phyloP scores from a whole-genome alignment of 2,329 filamentous ascomycete genomes.

The Beauveria scarabaeidicola region DNA sequence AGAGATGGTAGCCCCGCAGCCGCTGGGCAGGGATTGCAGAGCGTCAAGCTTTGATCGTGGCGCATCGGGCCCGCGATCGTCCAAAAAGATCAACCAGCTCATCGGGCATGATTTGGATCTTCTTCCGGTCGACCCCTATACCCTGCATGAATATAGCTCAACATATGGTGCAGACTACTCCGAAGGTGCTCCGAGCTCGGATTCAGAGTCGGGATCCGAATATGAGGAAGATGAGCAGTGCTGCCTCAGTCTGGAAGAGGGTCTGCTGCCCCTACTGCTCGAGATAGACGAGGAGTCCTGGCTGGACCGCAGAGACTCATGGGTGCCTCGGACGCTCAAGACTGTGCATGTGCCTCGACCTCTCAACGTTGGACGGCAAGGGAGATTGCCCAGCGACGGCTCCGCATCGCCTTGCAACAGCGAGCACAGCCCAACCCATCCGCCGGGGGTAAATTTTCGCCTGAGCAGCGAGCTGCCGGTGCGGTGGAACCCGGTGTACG shows the following conservation, averaged over 20 bases:
- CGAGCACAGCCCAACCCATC: background rate
- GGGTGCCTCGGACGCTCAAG: background rate
- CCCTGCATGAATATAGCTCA: background rate
- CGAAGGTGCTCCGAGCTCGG: background rate
- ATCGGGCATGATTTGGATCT: slow-evolving; percentile 31
- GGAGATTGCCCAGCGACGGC: background rate
- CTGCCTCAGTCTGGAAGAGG: background rate
- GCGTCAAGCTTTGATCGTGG: slow-evolving; percentile 6
- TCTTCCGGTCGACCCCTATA: background rate
- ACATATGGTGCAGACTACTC: background rate
- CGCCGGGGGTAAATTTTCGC: background rate
- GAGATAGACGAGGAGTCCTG: background rate
- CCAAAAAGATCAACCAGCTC: slow-evolving; percentile 33
- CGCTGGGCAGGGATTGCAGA: background rate
- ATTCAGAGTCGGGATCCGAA: background rate
- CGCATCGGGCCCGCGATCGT: slow-evolving; percentile 21
- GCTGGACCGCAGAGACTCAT: background rate
- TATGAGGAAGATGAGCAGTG: background rate
- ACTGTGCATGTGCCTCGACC: background rate
- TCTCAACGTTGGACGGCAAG: background rate
- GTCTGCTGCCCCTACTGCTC: background rate
- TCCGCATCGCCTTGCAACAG: background rate
- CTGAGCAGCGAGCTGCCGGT: background rate
- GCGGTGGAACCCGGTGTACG: slow-evolving; percentile 16
- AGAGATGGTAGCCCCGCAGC: background rate